These are phyloP conservation scores for Saccharomycopsis javanensis DNA, from an alignment of 805 yeast species.

Conservation along the genomic window DNA sequence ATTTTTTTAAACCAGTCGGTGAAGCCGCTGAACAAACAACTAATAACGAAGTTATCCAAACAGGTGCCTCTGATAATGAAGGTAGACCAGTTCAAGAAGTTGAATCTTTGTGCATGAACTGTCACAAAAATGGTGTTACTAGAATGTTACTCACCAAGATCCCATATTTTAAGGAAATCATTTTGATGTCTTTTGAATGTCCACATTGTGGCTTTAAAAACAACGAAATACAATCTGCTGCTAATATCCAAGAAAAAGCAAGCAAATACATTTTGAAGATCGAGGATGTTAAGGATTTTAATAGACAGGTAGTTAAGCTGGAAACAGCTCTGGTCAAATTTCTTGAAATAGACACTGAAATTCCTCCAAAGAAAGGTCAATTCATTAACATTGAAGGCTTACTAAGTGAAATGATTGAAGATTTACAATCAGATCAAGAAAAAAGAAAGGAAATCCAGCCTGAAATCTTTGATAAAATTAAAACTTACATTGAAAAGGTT, in stretches of 20 bases:
- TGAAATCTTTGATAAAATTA: constrained; percentile 65
- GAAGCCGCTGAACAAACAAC: constrained; percentile 37
- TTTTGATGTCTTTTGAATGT: constrained; percentile 91
- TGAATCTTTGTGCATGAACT: constrained; percentile 93
- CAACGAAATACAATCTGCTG: constrained; percentile 94
- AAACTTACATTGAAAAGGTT: constrained; percentile 53
- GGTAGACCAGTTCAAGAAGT: constrained; percentile 95
- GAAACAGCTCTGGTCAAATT: constrained; percentile 78
- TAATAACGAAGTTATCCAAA: constrained; percentile 38
- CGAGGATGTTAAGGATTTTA: constrained; percentile 63
- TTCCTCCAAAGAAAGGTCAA: constrained; percentile 92
- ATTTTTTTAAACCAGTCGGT: constrained; percentile 51
- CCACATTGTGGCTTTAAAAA: constrained; percentile 90
- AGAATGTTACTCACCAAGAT: constrained; percentile 76
- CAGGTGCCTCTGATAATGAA: constrained; percentile 74
- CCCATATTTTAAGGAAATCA: constrained; percentile 85
- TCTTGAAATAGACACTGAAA: constrained; percentile 79
- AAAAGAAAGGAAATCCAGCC: constrained; percentile 69
- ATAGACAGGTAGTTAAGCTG: constrained; percentile 85
- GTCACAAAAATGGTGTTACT: constrained; percentile 79
- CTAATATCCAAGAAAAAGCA: constrained; percentile 84
- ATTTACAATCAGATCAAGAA: constrained; percentile 72
- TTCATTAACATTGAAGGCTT: constrained; percentile 89
- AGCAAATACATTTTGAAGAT: constrained; percentile 58
- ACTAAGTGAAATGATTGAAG: constrained; percentile 71